phyloP scores from a whole-genome alignment of 176 grass and related monocot species.

The Otatea glauca region DNA sequence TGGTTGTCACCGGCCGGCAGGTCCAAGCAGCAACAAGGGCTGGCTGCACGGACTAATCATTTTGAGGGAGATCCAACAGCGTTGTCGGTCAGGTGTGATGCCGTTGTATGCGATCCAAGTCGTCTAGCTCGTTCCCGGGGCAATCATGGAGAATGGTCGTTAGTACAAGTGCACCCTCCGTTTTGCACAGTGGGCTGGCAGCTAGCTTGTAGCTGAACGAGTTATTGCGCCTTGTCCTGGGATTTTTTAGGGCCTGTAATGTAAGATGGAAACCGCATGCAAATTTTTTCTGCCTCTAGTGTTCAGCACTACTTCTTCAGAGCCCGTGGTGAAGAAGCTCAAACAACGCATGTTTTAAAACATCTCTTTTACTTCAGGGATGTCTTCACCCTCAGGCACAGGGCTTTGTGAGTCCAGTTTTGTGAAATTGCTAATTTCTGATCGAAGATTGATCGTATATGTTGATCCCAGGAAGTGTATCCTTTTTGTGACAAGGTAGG shows the following conservation, averaged over 20 bases:
- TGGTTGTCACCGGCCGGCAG: not conserved
- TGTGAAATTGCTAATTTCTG: not conserved
- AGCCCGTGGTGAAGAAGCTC: not conserved
- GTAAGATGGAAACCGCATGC: not conserved
- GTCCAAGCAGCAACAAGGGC: not conserved
- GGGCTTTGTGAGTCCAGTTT: not conserved
- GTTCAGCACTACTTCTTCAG: not conserved
- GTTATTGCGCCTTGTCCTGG: not conserved
- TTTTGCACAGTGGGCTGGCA: not conserved
- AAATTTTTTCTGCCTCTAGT: not conserved
- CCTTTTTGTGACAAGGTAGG: too few species aligned
- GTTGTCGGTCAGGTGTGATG: not conserved
- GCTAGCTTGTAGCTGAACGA: not conserved
- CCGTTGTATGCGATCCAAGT: slow-evolving; percentile 4
- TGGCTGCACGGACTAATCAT: slow-evolving; percentile 39
- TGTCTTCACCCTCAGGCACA: not conserved
- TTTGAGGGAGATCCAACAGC: not conserved
- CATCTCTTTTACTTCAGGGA: not conserved
- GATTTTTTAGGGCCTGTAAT: not conserved
- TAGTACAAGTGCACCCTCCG: slow-evolving; percentile 2
- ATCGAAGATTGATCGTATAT: not conserved
- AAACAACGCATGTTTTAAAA: not conserved
- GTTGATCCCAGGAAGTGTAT: not conserved
- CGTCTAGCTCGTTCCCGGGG: not conserved
- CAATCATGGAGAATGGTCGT: not conserved